Percentiles rank a stretch among this genome's conserved stretches.
phyloP scores from a whole-genome alignment of 495 filamentous ascomycete species.

The Copromyces sp. region DNA sequence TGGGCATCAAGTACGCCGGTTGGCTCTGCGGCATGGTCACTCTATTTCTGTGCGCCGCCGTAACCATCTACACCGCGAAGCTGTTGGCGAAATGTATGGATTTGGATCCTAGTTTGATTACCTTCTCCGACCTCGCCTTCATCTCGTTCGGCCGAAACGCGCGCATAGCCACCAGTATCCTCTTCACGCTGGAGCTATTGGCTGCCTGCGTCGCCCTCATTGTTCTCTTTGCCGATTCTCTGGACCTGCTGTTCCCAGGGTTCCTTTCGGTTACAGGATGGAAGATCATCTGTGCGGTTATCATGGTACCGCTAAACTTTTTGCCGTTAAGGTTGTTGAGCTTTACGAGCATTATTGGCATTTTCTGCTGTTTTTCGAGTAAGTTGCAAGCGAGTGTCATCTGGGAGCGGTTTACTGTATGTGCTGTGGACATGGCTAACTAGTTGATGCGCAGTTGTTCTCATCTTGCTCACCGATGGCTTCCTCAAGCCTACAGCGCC shows the following conservation, averaged over 20 bases:
- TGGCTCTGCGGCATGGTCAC: conserved; percentile 79
- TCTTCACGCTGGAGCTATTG: conserved; percentile 83
- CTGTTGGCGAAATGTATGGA: conserved; percentile 84
- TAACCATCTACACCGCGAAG: conserved; percentile 80
- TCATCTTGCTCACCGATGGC: conserved; percentile 75
- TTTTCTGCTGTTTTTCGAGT: conserved; percentile 80
- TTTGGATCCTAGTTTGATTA: conserved; percentile 60
- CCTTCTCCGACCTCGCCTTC: conserved; percentile 90
- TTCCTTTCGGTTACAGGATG: conserved; percentile 56
- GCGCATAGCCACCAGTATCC: conserved; percentile 65
- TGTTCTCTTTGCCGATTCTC: conserved; percentile 86
- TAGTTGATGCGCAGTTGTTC: conserved; percentile 48
- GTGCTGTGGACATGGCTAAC: conserved; percentile 4
- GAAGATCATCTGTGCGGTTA: conserved; percentile 78
- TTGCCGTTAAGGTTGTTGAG: conserved; percentile 75
- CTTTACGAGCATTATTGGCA: conserved; percentile 83
- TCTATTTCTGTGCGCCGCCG: conserved; percentile 58
- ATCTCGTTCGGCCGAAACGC: conserved; percentile 82
- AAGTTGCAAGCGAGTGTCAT: conserved; percentile 25
- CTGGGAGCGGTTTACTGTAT: neutral
- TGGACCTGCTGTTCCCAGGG: conserved; percentile 68
- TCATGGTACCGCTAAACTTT: conserved; percentile 78
- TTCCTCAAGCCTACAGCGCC: conserved; percentile 69
- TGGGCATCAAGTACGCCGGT: conserved; percentile 82
- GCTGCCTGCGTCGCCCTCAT: conserved; percentile 85